Evolutionary conservation across 208 protist species (phyloP).

Genomic region (Porcisia hertigi): DNA sequence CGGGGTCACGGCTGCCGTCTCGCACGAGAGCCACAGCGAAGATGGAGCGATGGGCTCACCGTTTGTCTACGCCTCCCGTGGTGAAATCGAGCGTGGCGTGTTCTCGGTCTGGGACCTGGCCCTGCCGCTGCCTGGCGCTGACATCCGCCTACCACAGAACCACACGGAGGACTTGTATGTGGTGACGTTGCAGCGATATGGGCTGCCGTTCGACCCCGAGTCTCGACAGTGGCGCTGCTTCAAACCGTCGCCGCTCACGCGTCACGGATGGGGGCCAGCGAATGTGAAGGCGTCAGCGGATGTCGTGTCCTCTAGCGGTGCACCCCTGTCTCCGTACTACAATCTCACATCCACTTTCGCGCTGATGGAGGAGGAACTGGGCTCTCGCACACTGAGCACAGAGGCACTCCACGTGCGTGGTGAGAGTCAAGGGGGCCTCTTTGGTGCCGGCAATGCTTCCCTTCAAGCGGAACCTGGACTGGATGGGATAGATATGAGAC

Average conservation of each 20-base stretch:
- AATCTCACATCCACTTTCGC: conserved; percentile 62
- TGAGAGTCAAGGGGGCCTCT: background rate
- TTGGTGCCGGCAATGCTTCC: background rate
- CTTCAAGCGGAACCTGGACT: conserved; percentile 9
- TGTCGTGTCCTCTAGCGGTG: background rate
- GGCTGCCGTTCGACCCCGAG: conserved; percentile 81
- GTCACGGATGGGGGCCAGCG: background rate
- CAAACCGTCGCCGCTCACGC: conserved; percentile 26
- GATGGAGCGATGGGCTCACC: background rate
- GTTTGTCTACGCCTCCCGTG: conserved; percentile 33
- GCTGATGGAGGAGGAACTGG: conserved; percentile 77
- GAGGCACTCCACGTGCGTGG: conserved; percentile 23
- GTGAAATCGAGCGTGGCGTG: conserved; percentile 58
- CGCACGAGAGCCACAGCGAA: background rate
- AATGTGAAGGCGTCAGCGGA: background rate
- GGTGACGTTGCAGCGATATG: conserved; percentile 76
- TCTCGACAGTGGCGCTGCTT: conserved; percentile 81
- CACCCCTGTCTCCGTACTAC: conserved; percentile 53
- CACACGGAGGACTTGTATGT: conserved; percentile 87
- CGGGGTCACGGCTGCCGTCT: background rate
- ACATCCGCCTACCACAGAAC: conserved; percentile 78
- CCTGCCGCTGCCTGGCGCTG: conserved; percentile 77
- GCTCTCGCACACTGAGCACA: conserved; percentile 38
- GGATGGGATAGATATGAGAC: conserved; percentile 29
- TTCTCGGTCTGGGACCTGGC: conserved; percentile 73